Percentiles rank a stretch among this genome's conserved stretches.
phyloP scores from a whole-genome alignment of 208 protist species.

The Ichthyophonus hoferi region DNA sequence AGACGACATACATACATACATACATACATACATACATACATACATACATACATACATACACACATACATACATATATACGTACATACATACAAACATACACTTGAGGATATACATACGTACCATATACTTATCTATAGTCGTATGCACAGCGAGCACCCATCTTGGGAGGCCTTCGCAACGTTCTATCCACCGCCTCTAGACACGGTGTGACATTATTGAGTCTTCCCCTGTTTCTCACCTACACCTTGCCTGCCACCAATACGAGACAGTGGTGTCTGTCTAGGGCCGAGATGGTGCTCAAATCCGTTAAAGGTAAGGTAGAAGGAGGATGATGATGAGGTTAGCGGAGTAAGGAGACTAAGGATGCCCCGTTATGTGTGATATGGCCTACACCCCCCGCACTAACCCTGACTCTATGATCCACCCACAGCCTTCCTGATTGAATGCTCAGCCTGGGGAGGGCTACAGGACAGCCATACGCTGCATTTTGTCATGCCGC shows the following conservation, averaged over 20 bases:
- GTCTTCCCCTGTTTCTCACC: constrained; percentile 28
- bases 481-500: neutral
- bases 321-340: too few relatives aligned
- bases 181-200: neutral
- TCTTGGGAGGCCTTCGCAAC: constrained; percentile 7
- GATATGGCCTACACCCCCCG: too few relatives aligned
- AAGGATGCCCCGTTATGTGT: too few relatives aligned
- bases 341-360: too few relatives aligned
- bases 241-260: neutral
- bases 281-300: constrained; percentile 31
- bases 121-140: too few relatives aligned
- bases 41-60: too few relatives aligned
- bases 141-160: constrained; percentile 15
- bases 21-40: too few relatives aligned
- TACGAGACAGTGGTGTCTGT: neutral
- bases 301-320: constrained; percentile 35
- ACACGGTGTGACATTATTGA: constrained; percentile 14
- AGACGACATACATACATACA: too few relatives aligned
- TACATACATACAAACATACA: too few relatives aligned
- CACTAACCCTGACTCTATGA: too few relatives aligned
- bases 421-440: constrained; percentile 18
- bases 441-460: neutral
- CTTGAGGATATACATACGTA: neutral
- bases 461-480: neutral
- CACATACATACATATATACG: too few relatives aligned